Percentiles rank a stretch among this genome's conserved stretches.
phyloP scores from a whole-genome alignment of 176 grass and related monocot species.

The Zea mays region DNA sequence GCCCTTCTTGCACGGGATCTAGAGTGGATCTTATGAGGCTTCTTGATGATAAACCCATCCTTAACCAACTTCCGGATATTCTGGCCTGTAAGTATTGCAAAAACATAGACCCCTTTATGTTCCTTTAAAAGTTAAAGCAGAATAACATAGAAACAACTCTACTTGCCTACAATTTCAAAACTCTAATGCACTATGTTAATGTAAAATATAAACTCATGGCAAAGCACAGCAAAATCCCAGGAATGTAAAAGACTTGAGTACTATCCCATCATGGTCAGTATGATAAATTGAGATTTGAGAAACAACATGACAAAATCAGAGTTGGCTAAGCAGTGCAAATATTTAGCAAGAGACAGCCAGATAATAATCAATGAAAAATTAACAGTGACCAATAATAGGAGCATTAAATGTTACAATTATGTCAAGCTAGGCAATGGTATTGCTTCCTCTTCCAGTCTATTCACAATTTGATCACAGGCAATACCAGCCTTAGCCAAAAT shows the following conservation, averaged over 20 bases:
- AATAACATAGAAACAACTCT: not conserved
- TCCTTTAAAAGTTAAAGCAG: not conserved
- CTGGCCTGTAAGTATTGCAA: not conserved
- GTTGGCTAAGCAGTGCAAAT: not conserved
- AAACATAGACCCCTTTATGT: not conserved
- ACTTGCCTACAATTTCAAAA: not conserved
- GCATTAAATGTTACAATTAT: not conserved
- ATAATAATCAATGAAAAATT: not conserved
- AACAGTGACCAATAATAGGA: not conserved
- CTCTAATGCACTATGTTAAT: not conserved
- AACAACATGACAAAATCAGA: not conserved
- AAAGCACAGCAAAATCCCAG: not conserved
- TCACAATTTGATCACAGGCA: not conserved
- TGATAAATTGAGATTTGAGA: not conserved
- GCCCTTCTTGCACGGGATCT: conserved; percentile 24
- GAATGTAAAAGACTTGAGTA: not conserved
- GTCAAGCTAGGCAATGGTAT: not conserved
- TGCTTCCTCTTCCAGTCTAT: not conserved
- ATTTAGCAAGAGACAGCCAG: not conserved
- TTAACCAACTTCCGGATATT: conserved; percentile 11
- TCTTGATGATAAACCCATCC: conserved; percentile 18
- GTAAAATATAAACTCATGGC: not conserved
- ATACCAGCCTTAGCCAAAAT: not conserved
- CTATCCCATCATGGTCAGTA: not conserved
- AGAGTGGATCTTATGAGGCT: conserved; percentile 36